Percentiles rank a stretch among this genome's conserved stretches.
These are phyloP conservation scores for Pyrenophora tritici-repentis DNA, from an alignment of 2,329 filamentous ascomycete genomes.

Conservation along the genomic window DNA sequence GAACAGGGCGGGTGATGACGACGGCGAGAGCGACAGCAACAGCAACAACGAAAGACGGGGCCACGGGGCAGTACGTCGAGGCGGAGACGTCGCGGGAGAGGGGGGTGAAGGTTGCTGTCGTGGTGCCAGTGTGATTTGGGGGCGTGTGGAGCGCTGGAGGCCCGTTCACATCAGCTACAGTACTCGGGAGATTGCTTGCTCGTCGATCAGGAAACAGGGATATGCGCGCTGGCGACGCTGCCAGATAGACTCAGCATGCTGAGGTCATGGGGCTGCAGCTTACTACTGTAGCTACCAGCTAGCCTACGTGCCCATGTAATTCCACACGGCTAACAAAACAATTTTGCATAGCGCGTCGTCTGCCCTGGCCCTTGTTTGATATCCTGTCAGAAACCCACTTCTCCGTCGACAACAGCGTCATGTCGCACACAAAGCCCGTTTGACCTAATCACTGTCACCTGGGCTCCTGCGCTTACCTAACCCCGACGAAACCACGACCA, in stretches of 20 bases:
- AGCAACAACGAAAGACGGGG: conserved; percentile 1
- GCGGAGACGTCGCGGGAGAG: background rate
- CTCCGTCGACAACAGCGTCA: conserved; percentile 14
- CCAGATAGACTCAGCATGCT: background rate
- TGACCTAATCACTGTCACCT: conserved; percentile 17
- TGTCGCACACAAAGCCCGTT: conserved; percentile 21
- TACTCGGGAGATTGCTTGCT: conserved; percentile 18
- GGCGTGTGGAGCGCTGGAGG: conserved; percentile 8
- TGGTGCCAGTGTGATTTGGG: conserved; percentile 1
- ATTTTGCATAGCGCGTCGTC: background rate
- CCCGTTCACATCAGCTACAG: conserved; percentile 2
- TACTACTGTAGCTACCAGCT: background rate
- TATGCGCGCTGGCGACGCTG: background rate
- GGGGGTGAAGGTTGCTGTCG: background rate
- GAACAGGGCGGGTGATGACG: no score
- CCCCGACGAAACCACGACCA: conserved; percentile 8
- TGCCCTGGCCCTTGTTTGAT: no score
- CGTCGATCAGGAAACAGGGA: conserved; percentile 25
- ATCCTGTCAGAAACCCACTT: conserved; percentile 10
- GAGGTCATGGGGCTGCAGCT: conserved; percentile 7
- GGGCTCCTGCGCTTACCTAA: conserved; percentile 24
- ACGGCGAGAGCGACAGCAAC: background rate
- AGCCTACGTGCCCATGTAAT: background rate
- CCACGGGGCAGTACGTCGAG: background rate
- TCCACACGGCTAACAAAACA: background rate